These are phyloP conservation scores for Botryobasidium botryosum DNA, from an alignment of 768 basidiomycete species.

Conservation along the genomic window DNA sequence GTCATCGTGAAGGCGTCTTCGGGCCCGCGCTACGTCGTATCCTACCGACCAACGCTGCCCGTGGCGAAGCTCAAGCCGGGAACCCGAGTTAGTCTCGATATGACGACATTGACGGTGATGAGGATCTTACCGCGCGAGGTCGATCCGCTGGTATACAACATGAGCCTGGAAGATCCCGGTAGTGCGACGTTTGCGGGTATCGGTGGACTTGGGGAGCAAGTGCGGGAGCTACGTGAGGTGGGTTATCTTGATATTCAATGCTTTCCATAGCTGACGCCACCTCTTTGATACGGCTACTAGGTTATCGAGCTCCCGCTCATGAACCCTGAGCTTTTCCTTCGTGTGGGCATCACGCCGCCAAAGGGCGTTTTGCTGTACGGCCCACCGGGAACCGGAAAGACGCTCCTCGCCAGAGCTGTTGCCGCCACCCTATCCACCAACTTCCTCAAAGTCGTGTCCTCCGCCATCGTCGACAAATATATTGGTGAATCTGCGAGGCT, in stretches of 20 bases:
- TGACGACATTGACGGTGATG: constrained; percentile 99
- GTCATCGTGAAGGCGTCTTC: constrained; percentile 99
- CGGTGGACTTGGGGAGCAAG: constrained; percentile 89
- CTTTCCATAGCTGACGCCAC: not conserved
- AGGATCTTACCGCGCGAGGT: constrained; percentile 94
- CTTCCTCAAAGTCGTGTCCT: constrained; percentile 96
- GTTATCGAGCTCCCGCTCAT: constrained; percentile 92
- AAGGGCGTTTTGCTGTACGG: constrained; percentile 95
- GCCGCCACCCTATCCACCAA: constrained; percentile 93
- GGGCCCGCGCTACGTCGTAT: constrained; percentile 96
- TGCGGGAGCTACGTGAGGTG: constrained; percentile 89
- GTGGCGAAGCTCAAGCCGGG: constrained; percentile 81
- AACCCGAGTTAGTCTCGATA: constrained; percentile 92
- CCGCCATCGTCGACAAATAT: constrained; percentile 95
- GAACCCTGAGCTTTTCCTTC: constrained; percentile 82
- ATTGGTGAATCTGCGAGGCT: constrained; percentile 96
- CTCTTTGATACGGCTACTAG: constrained; percentile 31
- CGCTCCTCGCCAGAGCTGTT: constrained; percentile 82
- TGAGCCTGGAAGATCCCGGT: constrained; percentile 96
- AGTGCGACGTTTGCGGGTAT: constrained; percentile 93
- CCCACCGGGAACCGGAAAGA: constrained; percentile 94
- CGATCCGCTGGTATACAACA: constrained; percentile 97
- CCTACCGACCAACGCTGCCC: constrained; percentile 86
- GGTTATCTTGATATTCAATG: constrained; percentile 14
- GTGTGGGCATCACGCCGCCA: constrained; percentile 94